A percentile compares a stretch with the other conserved stretches of the same genome.
Conservation (phyloP, 1,284 basidiomycete genomes). For the Phlebopus sp. region DNA sequence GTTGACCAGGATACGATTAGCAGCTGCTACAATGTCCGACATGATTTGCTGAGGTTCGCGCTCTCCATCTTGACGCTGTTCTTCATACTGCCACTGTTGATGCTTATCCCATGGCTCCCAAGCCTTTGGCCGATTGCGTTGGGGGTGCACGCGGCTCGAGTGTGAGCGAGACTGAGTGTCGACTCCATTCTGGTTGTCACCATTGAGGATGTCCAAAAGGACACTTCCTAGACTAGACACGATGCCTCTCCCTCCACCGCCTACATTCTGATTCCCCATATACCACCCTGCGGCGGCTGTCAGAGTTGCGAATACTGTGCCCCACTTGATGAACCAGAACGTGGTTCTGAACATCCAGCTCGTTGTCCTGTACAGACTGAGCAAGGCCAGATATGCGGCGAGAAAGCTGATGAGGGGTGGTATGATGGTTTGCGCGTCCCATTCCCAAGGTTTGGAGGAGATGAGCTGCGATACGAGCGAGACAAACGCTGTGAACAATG, state of each 20-base stretch:
- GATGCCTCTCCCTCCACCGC: conserved; percentile 34
- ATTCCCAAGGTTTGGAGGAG: conserved; percentile 51
- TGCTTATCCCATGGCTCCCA: conserved; percentile 69
- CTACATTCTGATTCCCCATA: conserved; percentile 40
- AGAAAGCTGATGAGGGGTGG: conserved; percentile 72
- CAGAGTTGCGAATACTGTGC: conserved; percentile 51
- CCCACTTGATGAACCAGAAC: conserved; percentile 76
- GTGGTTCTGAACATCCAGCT: conserved; percentile 65
- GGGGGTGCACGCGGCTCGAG: conserved; percentile 21
- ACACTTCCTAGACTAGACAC: conserved; percentile 40
- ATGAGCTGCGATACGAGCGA: conserved; percentile 46
- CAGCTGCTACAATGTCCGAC: conserved; percentile 41
- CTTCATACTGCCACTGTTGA: conserved; percentile 55
- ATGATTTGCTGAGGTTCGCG: conserved; percentile 42
- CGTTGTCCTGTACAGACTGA: conserved; percentile 72
- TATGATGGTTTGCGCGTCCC: conserved; percentile 64
- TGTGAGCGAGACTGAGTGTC: conserved; percentile 28
- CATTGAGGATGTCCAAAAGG: conserved; percentile 45
- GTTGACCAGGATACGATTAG: conserved; percentile 34
- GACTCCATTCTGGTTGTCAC: conserved; percentile 34
- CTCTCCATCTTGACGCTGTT: conserved; percentile 21
- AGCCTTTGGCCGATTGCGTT: conserved; percentile 44
- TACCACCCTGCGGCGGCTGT: conserved; percentile 53
- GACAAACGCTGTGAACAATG: conserved; percentile 48
- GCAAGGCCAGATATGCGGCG: conserved; percentile 67